Base-by-base conservation (phyloP, 2,329 filamentous ascomycete genomes). In the Macroventuria anomochaeta region DNA sequence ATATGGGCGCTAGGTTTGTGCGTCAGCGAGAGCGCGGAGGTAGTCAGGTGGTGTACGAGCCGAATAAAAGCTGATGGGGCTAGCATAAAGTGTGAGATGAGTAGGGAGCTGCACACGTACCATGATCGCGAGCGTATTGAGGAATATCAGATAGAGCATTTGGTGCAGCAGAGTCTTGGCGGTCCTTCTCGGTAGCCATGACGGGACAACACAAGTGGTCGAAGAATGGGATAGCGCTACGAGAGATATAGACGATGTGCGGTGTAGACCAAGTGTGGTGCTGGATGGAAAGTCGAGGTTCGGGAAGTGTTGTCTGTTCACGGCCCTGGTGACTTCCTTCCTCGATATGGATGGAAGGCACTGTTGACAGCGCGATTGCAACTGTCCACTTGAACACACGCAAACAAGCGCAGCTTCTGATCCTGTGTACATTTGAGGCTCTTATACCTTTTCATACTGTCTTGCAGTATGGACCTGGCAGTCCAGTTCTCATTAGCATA, bases 1-100 rank as follows among this genome's bases (percentile, higher is more conserved):
- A 67, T 6, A 79, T 59, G 0, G 77, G 77, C 23, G 77, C 77
- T 68, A 36, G 23, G 20, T 13, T 21, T 6, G 17, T 8, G 5
- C 12, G 59, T 46, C 5, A 29, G 25, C 44, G 7, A 26, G 21
- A 4, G 5, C 12, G 28, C 28, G 7, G 6, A 12, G 3, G n/a
- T n/a, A n/a, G 11, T 29, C 28, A 5, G 28, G 11, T 13, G 3
- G 11, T 29, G 28, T 7, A 13, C 7, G 11, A 29, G 8, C 28
- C 3, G 7, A 29, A 10, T 29, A 5, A 3, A 33, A 33, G 3
- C n/a, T 6, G 31, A 33, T n/a, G n/a, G n/a, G n/a, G n/a, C n/a
- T n/a, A n/a, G n/a, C n/a, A n/a, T n/a, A n/a, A n/a, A n/a, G n/a
- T n/a, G n/a, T n/a, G n/a, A n/a, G n/a, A n/a, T n/a, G n/a, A n/a